Evolutionary conservation across 345 rosid species (phyloP), one percentile per base, ranked within the genome.

Genomic region (Eucalyptus curtisii): DNA sequence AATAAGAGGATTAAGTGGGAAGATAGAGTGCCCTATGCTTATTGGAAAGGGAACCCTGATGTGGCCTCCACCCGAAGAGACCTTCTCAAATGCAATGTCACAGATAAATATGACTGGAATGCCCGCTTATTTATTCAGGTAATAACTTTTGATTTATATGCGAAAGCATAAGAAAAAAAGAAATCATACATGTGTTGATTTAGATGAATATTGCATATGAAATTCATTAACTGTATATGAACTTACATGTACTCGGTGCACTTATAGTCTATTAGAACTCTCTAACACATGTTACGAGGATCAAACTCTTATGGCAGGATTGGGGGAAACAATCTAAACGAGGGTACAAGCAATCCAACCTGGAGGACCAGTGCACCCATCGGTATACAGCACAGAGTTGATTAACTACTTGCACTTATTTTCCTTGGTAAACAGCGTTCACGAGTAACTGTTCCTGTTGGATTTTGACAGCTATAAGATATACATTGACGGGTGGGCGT

Each of bases 401-500:
- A 76, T 76, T 40, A 87, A 10, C 20, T n/a, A 27, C 9, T 37
- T n/a, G 15, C 11, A 4, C 16, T 14, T 64, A 44, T 15, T 40
- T 48, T 61, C 19, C 53, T 45, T 19, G 44, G 16, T 59, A 49
- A 68, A 30, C 48, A 40, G 42, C 85, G 49, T 31, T 61, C 42
- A 13, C 14, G 44, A 66, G 20, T 37, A 40, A 30, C 33, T 10
- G 13, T 49, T 2, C 66, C 30, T 42, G 30, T 7, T 19, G 49
- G 19, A 44, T 81, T 13, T 45, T 48, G 45, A 80, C 89, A 95
- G 99, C 86, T 97, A 96, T 87, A 97, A 97, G 92, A 95, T 97
- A 20, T 94, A 95, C 53, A 71, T 92, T 44, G 98, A 95, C 91
- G 98, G 99, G 86, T 89, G 94, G 94, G 95, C 95, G 10, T 96